phyloP scores from a whole-genome alignment of 805 yeast genomes.

The Candida ovalis region DNA sequence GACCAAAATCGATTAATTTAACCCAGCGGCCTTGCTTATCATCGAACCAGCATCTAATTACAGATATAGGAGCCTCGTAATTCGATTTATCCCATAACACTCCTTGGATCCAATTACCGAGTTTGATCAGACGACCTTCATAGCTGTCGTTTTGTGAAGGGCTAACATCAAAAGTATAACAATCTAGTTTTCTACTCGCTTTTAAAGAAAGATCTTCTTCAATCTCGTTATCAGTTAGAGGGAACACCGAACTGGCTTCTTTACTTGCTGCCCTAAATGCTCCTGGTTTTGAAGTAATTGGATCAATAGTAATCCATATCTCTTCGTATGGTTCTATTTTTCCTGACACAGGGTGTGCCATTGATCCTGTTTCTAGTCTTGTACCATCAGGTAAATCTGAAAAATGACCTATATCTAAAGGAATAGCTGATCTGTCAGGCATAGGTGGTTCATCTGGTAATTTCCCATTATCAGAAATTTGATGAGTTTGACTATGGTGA shows the following conservation, averaged over 20 bases:
- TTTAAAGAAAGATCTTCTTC: slow-evolving; percentile 2
- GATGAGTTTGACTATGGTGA: background rate
- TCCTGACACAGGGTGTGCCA: slow-evolving; percentile 44
- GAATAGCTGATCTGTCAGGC: slow-evolving; percentile 15
- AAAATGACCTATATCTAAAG: slow-evolving; percentile 46
- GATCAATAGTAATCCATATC: slow-evolving; percentile 50
- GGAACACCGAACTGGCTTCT: background rate
- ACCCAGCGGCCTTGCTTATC: slow-evolving; percentile 8
- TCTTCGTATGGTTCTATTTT: slow-evolving; percentile 44
- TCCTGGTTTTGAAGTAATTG: slow-evolving; percentile 31
- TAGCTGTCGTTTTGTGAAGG: slow-evolving; percentile 15
- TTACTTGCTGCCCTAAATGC: slow-evolving; percentile 1
- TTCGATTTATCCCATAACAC: slow-evolving; percentile 33
- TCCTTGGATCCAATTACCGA: slow-evolving; percentile 54
- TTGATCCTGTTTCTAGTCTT: slow-evolving; percentile 46
- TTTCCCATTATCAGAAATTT: background rate
- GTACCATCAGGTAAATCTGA: slow-evolving; percentile 35
- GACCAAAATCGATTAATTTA: slow-evolving; percentile 16
- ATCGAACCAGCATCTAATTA: slow-evolving; percentile 16
- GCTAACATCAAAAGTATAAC: slow-evolving; percentile 26
- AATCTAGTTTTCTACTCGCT: slow-evolving; percentile 2
- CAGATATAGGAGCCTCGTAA: slow-evolving; percentile 20
- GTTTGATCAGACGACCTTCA: slow-evolving; percentile 42
- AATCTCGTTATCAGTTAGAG: background rate
- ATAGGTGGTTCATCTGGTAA: background rate